Evolutionary conservation across 148 eudicot genomes (phyloP), one percentile per base, ranked within the genome.

Genomic region (Chenopodium formosanum): DNA sequence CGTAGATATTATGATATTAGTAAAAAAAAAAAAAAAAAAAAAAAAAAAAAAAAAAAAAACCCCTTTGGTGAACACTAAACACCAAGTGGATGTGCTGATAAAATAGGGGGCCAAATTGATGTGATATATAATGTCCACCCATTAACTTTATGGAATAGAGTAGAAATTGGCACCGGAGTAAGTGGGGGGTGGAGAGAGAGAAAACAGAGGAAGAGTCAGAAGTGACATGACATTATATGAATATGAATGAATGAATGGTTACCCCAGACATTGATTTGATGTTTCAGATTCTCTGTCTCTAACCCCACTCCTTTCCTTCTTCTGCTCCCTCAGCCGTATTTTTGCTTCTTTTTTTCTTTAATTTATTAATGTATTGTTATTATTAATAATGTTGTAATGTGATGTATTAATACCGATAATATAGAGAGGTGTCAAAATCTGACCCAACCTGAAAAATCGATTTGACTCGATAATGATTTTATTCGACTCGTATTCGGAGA

Each of bases 261-360:
- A 50, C 47, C 47, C 75, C 86, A 80, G 86, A 83, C 89, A 81
- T 83, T 83, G 87, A 74, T 83, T 86, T 87, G 88, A 87, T 81
- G 83, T 89, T 89, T 87, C 91, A 85, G 91, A 89, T 89, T 87
- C 91, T 89, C 64, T 83, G 86, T 82, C 82, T 56, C 62, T 56
- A 3, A 56, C 62, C 62, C 62, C 62, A 56, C 62, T 7, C 60
- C 13, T 77, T 25, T 75, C 79, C 40, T 74, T 37, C 74, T 25
- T 75, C 13, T 23, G 46, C 62, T 37, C 76, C 76, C 58, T 73
- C 40, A 44, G 58, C 56, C 44, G 10, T 74, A 78, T 58, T 70
- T 16, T 29, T 66, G 17, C 40, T 62, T 66, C 5, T 66, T 20
- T 60, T 48, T 47, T 50, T 53, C 22, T 2, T 23, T 73, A 4